These are phyloP conservation scores for Nakazawaea peltata DNA, from an alignment of 805 yeast genomes.

Conservation along the genomic window DNA sequence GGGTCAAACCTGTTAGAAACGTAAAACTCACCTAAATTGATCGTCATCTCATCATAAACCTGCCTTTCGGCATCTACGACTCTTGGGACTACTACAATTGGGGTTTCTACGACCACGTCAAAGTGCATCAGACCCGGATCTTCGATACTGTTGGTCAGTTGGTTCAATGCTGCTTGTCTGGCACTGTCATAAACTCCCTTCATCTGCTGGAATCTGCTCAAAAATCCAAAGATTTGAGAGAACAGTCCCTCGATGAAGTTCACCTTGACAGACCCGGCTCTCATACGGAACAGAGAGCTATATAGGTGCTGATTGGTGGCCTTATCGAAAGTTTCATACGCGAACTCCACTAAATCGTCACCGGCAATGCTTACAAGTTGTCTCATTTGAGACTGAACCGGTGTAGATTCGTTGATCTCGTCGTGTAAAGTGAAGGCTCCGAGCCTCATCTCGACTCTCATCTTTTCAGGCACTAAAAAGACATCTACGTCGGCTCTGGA, in stretches of 20 bases:
- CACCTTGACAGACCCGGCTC: conserved; percentile 68
- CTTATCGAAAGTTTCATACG: conserved; percentile 74
- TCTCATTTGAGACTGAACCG: conserved; percentile 51
- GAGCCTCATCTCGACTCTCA: conserved; percentile 62
- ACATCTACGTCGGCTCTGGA: conserved; percentile 66
- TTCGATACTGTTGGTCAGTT: conserved; percentile 55
- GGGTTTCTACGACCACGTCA: conserved; percentile 70
- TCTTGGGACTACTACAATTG: conserved; percentile 74
- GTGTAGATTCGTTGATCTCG: conserved; percentile 59
- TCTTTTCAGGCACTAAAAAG: conserved; percentile 62
- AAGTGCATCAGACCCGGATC: conserved; percentile 56
- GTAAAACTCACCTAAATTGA: conserved; percentile 77
- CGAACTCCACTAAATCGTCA: conserved; percentile 65
- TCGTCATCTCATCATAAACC: conserved; percentile 53
- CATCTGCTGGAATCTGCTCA: conserved; percentile 75
- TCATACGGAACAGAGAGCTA: conserved; percentile 50
- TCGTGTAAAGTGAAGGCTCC: conserved; percentile 78
- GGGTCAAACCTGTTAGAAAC: conserved; percentile 52
- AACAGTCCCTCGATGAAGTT: conserved; percentile 80
- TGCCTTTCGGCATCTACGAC: conserved; percentile 31
- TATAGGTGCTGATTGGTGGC: conserved; percentile 39
- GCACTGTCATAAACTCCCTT: conserved; percentile 86
- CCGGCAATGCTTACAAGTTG: conserved; percentile 76
- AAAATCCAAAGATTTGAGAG: conserved; percentile 53
- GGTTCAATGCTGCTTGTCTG: conserved; percentile 79